Evolutionary conservation across 1,139 yeast genomes (phyloP).

Genomic region (Ogataea hybrid): DNA sequence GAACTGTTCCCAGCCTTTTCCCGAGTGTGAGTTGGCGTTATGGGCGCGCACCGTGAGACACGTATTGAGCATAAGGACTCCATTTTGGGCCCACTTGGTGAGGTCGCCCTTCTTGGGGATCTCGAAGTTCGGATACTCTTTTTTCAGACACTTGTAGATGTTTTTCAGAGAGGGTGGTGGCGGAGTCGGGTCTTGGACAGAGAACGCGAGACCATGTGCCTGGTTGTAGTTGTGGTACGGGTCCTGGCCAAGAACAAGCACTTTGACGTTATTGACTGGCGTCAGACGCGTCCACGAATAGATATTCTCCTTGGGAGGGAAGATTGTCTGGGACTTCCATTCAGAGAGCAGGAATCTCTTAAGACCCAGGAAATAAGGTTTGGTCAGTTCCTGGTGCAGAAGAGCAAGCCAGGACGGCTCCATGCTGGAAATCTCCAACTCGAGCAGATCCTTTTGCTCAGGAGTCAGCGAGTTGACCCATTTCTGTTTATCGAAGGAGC

Average conservation of each 20-base stretch:
- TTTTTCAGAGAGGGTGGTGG: constrained; percentile 91
- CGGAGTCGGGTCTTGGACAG: constrained; percentile 76
- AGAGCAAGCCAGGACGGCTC: constrained; percentile 78
- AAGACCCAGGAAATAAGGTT: constrained; percentile 79
- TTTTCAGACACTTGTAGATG: constrained; percentile 74
- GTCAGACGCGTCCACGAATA: constrained; percentile 93
- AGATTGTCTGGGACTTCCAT: constrained; percentile 40
- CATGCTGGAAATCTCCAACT: constrained; percentile 66
- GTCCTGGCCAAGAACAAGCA: constrained; percentile 90
- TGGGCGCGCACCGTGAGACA: constrained; percentile 92
- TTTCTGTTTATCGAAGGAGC: constrained; percentile 41
- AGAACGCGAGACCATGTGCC: constrained; percentile 96
- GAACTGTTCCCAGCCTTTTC: constrained; percentile 90
- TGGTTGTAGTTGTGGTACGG: constrained; percentile 93
- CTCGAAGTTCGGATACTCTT: constrained; percentile 71
- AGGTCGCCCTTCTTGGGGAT: constrained; percentile 66
- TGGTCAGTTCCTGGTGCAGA: constrained; percentile 69
- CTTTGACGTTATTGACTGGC: constrained; percentile 71
- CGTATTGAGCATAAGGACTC: constrained; percentile 85
- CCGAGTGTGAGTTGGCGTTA: constrained; percentile 89
- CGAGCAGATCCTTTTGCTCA: constrained; percentile 54
- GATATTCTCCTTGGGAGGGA: constrained; percentile 76
- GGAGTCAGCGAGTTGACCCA: constrained; percentile 56
- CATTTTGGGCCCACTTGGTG: constrained; percentile 83
- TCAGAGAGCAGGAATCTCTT: constrained; percentile 54